Conservation (phyloP, 116 monocot species). For the Dioscorea cayenensis region DNA sequence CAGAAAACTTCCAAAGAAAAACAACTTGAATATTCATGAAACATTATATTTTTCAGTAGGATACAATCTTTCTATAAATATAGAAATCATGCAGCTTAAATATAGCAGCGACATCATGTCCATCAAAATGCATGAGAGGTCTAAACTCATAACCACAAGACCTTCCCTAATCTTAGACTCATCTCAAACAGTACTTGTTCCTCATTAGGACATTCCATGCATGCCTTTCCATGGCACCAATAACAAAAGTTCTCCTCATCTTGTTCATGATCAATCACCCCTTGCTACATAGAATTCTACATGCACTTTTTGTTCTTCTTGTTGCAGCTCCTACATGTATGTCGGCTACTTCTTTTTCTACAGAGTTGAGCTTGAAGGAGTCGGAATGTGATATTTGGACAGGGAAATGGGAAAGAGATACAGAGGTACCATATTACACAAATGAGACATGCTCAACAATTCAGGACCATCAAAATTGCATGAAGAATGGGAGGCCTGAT, state of each 20-base stretch:
- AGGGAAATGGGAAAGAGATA: conserved; percentile 22
- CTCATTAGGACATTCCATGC: neutral
- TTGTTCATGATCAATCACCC: neutral
- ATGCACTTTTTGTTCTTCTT: too few relatives aligned
- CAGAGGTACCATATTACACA: conserved; percentile 21
- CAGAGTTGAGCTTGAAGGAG: neutral
- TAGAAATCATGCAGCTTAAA: neutral
- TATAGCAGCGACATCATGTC: neutral
- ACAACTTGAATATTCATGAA: too few relatives aligned
- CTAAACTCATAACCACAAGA: neutral
- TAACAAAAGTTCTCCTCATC: neutral
- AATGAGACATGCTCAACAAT: conserved; percentile 34
- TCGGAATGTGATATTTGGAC: conserved; percentile 6
- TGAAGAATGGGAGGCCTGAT: conserved; percentile 27
- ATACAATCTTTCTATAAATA: neutral
- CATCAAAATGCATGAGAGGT: neutral
- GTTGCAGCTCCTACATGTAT: neutral
- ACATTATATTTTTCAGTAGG: too few relatives aligned
- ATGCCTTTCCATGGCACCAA: neutral
- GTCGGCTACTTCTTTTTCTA: conserved; percentile 10
- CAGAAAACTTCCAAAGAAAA: too few relatives aligned
- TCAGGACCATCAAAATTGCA: conserved; percentile 27
- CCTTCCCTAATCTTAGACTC: neutral
- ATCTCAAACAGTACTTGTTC: neutral
- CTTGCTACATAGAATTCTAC: too few relatives aligned